A percentile compares a stretch with the other conserved stretches of the same genome.
phyloP scores from a whole-genome alignment of 1,139 yeast genomes.

The Pneumocystis sp. region DNA sequence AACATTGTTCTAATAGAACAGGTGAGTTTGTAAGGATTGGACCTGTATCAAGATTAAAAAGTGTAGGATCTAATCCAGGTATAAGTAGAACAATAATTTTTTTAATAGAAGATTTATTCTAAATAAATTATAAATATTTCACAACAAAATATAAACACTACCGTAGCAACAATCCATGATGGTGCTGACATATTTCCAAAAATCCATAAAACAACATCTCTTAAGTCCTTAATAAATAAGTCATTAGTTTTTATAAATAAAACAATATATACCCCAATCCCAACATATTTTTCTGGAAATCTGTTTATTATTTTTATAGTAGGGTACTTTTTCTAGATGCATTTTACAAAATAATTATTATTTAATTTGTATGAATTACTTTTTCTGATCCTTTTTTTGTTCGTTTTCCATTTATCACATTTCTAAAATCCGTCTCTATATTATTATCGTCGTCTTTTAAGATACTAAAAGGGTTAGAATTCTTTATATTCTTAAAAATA shows the following conservation, averaged over 20 bases:
- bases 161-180: not conserved
- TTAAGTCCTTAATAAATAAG: not conserved
- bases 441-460: not conserved
- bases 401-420: not conserved
- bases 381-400: not conserved
- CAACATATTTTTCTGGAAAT: not conserved
- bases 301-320: not conserved
- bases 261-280: not conserved
- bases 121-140: not conserved
- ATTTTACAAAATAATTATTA: not conserved
- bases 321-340: not conserved
- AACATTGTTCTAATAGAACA: slow-evolving; percentile 12
- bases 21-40: slow-evolving; percentile 15
- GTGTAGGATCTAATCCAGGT: slow-evolving; percentile 46
- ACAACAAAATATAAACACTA: not conserved
- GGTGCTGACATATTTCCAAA: not conserved
- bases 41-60: slow-evolving; percentile 26
- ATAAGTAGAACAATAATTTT: slow-evolving; percentile 48
- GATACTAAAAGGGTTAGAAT: not conserved
- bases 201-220: not conserved
- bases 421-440: not conserved
- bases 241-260: not conserved
- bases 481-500: not conserved
- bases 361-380: not conserved
- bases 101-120: slow-evolving; percentile 30